Evolutionary conservation across 495 filamentous ascomycete genomes (phyloP), one percentile per base, ranked within the genome.

Genomic region (Lasiosphaeria hispida): DNA sequence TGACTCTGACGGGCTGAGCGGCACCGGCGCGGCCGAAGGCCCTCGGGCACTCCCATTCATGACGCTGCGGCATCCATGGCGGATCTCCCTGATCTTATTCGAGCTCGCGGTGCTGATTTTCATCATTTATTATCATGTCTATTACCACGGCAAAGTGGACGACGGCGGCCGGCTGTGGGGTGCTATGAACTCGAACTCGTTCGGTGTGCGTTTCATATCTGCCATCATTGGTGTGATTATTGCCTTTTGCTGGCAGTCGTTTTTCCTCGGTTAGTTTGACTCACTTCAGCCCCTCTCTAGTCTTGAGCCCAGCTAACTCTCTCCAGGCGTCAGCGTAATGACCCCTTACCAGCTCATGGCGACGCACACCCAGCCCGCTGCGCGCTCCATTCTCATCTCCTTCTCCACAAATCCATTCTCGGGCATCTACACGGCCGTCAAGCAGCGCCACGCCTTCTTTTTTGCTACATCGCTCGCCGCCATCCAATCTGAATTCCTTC

Each of bases 201-300:
- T 75, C 58, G 72, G 71, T 14, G 66, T 73, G 4, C 62, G 68
- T n/a, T 75, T 73, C 39, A 45, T 70, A 3, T 67, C 65, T 38
- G 67, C 71, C 17, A 58, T 66, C 1, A 51, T 73, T 0, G 71
- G 72, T 30, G 71, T 73, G 1, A 37, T 66, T 42, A 61, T 71
- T 23, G 66, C 66, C 19, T 63, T 72, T 34, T 69, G 64, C 41
- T 73, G 70, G 70, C 63, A 69, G 48, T 60, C 62, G 1, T 69
- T 72, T 52, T 71, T 69, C 45, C 47, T 71, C 15, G 66, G 68
- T 67, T 53, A 49, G 65, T 48, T 4, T 6, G n/a, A n/a, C n/a
- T 15, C 10, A 13, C 35, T 43, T n/a, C 10, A 45, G n/a, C 48
- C 5, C 10, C 19, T 3, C 17, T 1, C 14, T 30, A 19, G 13